phyloP scores from a whole-genome alignment of 371 early-diverging fungal species.

The Funneliformis caledonium region DNA sequence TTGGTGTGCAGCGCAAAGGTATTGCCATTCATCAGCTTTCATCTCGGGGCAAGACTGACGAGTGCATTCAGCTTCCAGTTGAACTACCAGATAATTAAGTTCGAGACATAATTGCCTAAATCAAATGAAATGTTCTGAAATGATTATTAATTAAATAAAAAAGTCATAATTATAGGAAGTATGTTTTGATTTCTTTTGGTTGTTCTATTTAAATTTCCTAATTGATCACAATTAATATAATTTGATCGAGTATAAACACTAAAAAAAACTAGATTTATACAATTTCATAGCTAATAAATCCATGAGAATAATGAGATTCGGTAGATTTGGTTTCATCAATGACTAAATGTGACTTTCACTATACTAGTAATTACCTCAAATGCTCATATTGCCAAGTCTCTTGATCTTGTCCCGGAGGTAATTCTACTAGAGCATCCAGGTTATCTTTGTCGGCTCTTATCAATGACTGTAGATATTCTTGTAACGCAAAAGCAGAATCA shows the following conservation, averaged over 20 bases:
- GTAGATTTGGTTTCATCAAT: too few species aligned
- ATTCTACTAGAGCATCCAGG: conserved; percentile 60
- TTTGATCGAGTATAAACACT: not conserved
- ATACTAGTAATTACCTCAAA: conserved; percentile 57
- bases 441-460: conserved; percentile 71
- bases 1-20: conserved; percentile 92
- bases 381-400: conserved; percentile 92
- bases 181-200: too few species aligned
- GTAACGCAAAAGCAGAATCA: conserved; percentile 78
- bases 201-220: too few species aligned
- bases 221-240: too few species aligned
- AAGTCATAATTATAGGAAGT: too few species aligned
- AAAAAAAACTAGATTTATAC: not conserved
- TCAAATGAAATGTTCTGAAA: not conserved
- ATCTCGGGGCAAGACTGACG: conserved; percentile 85
- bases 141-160: not conserved
- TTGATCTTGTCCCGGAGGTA: conserved; percentile 72
- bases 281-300: too few species aligned
- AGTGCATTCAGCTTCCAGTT: conserved; percentile 81
- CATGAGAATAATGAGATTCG: too few species aligned
- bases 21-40: conserved; percentile 92
- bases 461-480: conserved; percentile 83
- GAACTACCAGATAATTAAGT: conserved; percentile 75
- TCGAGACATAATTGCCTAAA: conserved; percentile 80
- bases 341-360: not conserved